phyloP scores from a whole-genome alignment of 2,329 filamentous ascomycete species.

The Calonectria naviculata region DNA sequence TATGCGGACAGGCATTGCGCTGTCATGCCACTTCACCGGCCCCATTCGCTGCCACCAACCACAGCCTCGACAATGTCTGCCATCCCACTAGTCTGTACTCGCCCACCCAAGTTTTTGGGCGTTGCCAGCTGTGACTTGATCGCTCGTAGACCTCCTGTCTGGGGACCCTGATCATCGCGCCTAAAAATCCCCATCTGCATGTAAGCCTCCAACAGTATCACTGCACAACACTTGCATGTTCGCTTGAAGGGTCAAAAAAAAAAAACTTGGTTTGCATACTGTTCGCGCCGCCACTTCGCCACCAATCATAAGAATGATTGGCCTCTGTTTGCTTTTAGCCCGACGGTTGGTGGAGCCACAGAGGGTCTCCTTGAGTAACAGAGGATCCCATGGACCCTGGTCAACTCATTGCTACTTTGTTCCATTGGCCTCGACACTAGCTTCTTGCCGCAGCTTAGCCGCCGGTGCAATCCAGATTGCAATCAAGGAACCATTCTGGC shows the following conservation, averaged over 20 bases:
- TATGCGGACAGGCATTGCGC: conserved; percentile 1
- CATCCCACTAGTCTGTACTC: background rate
- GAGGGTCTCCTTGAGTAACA: conserved; percentile 11
- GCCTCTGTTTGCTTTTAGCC: conserved; percentile 7
- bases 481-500: background rate
- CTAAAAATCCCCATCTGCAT: background rate
- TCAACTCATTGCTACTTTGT: background rate
- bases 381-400: background rate
- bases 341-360: conserved; percentile 9
- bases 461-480: background rate
- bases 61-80: conserved; percentile 1
- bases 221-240: background rate
- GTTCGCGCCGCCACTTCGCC: conserved; percentile 11
- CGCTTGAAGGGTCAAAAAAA: background rate
- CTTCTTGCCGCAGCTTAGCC: conserved; percentile 14
- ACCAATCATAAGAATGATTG: conserved; percentile 2
- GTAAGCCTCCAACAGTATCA: background rate
- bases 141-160: background rate
- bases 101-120: background rate
- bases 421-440: background rate
- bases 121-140: background rate
- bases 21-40: conserved; percentile 9
- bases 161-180: conserved; percentile 14
- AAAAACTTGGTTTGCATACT: conserved; percentile 5
- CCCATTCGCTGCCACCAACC: conserved; percentile 13